phyloP scores from a whole-genome alignment of 192 early-diverging fungal species.

The Funneliformis geosporum region DNA sequence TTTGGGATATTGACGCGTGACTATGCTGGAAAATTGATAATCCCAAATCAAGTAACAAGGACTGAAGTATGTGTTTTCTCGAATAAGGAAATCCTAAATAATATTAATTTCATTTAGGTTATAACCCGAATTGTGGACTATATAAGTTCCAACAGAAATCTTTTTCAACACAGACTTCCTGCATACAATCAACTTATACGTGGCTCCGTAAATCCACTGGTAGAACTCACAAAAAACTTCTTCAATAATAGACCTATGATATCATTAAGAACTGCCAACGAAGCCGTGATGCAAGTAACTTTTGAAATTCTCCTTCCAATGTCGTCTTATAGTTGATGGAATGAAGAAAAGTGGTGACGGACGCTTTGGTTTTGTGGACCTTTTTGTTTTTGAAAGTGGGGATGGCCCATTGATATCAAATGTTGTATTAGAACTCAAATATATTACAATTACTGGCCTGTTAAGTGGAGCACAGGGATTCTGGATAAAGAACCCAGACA shows the following conservation, averaged over 20 bases:
- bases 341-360: conserved; percentile 36
- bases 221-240: too few relatives aligned
- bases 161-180: too few relatives aligned
- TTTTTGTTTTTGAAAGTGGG: conserved; percentile 26
- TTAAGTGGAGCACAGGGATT: conserved; percentile 2
- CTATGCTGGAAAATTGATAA: conserved; percentile 33
- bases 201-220: too few relatives aligned
- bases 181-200: too few relatives aligned
- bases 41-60: conserved; percentile 39
- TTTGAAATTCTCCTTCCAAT: conserved; percentile 39
- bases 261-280: conserved; percentile 31
- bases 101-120: conserved; percentile 36
- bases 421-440: conserved; percentile 10
- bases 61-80: conserved; percentile 37
- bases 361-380: conserved; percentile 36
- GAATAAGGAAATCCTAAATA: conserved; percentile 11
- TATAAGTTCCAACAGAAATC: too few relatives aligned
- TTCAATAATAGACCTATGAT: conserved; percentile 12
- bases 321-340: conserved; percentile 40
- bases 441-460: conserved; percentile 1
- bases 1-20: conserved; percentile 35
- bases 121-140: conserved; percentile 26
- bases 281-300: conserved; percentile 38
- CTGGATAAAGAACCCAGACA: neutral
- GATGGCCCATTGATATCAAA: neutral